phyloP scores from a whole-genome alignment of 257 asterid genomes.

The Voacanga thouarsii region DNA sequence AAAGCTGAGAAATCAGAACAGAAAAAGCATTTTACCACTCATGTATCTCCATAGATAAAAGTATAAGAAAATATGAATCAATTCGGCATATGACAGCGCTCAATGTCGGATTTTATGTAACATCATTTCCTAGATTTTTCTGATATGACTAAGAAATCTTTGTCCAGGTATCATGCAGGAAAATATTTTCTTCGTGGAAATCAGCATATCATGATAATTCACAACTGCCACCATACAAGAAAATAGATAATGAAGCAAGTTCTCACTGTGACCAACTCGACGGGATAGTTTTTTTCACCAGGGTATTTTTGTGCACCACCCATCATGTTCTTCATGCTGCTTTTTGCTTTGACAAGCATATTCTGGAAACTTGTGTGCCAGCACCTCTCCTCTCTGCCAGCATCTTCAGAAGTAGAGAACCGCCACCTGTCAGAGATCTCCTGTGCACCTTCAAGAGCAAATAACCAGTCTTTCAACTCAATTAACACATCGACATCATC shows the following conservation, averaged over 20 bases:
- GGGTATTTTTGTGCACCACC: conserved; percentile 30
- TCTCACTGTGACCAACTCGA: conserved; percentile 84
- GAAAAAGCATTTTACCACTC: not conserved
- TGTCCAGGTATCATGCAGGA: not conserved
- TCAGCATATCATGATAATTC: not conserved
- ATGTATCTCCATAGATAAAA: not conserved
- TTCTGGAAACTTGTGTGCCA: conserved; percentile 86
- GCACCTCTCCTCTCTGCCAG: conserved; percentile 71
- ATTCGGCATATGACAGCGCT: too few species aligned
- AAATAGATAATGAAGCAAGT: conserved; percentile 17
- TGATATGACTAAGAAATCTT: not conserved
- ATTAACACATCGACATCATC: conserved; percentile 82
- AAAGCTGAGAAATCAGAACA: not conserved
- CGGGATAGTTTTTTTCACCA: conserved; percentile 55
- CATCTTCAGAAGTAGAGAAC: conserved; percentile 39
- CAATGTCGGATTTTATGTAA: not conserved
- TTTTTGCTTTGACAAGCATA: conserved; percentile 65
- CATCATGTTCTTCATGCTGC: conserved; percentile 43
- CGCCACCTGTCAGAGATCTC: conserved; percentile 51
- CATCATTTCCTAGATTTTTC: not conserved
- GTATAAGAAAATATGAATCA: not conserved
- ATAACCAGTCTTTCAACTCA: conserved; percentile 90
- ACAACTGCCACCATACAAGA: not conserved
- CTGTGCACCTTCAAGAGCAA: conserved; percentile 88
- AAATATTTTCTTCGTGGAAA: not conserved